A percentile compares a stretch with the other conserved stretches of the same genome.
These are phyloP conservation scores for Cryptococcus sp. DNA, from an alignment of 1,284 basidiomycete genomes.

Conservation along the genomic window DNA sequence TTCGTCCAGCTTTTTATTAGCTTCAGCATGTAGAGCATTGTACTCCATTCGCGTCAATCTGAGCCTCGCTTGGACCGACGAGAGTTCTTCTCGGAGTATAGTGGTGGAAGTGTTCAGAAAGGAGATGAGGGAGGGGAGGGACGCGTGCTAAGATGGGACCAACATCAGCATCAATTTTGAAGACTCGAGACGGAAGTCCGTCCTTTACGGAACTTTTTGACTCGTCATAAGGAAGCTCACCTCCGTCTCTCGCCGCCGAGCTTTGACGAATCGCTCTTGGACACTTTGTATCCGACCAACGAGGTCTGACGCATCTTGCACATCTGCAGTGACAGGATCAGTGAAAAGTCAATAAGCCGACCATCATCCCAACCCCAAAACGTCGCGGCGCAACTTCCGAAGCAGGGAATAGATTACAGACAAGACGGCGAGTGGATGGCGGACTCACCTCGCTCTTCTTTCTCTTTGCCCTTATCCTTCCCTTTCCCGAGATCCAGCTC, in stretches of 20 bases:
- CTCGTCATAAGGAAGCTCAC: conserved; percentile 22
- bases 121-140: conserved; percentile 37
- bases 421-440: not conserved
- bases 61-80: conserved; percentile 24
- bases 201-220: not conserved
- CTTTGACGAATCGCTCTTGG: conserved; percentile 31
- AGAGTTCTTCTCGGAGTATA: conserved; percentile 32
- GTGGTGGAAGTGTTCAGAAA: conserved; percentile 32
- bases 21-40: conserved; percentile 21
- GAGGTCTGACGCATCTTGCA: conserved; percentile 23
- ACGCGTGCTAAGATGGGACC: conserved; percentile 24
- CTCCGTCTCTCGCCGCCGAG: conserved; percentile 33
- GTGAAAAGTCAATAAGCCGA: not conserved
- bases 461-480: conserved; percentile 10
- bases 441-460: conserved; percentile 7
- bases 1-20: conserved; percentile 10
- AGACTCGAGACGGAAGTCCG: not conserved
- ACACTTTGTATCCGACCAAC: conserved; percentile 26
- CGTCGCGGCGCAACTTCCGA: not conserved
- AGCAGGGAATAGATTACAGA: no score
- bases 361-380: not conserved
- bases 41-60: conserved; percentile 17
- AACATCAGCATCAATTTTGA: not conserved
- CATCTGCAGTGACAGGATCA: conserved; percentile 17
- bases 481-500: conserved; percentile 29